Evolutionary conservation across 495 filamentous ascomycete genomes (phyloP).

Genomic region (Talaromyces thailandensis): DNA sequence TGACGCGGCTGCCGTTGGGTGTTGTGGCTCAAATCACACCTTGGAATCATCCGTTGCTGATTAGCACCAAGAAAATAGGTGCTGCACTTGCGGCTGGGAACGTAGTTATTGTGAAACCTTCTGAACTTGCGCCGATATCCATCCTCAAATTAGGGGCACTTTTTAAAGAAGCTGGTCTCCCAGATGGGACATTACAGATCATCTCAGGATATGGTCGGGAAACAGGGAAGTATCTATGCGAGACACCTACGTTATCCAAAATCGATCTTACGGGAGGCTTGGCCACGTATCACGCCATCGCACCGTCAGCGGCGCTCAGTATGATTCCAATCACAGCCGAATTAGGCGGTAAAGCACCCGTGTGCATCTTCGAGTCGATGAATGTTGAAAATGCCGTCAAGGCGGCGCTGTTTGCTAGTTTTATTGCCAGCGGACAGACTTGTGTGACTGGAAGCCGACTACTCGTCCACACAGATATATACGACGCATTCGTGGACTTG

Average conservation of each 20-base stretch:
- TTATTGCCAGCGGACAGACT: constrained; percentile 52
- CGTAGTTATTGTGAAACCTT: constrained; percentile 52
- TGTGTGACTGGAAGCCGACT: constrained; percentile 54
- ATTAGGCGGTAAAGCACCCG: constrained; percentile 51
- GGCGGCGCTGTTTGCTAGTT: constrained; percentile 49
- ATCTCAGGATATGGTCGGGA: constrained; percentile 43
- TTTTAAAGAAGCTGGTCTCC: constrained; percentile 44
- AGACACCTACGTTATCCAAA: constrained; percentile 43
- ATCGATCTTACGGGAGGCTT: constrained; percentile 56
- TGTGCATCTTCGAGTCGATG: constrained; percentile 44
- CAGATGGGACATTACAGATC: constrained; percentile 49
- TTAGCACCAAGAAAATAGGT: constrained; percentile 55
- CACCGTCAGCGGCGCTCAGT: constrained; percentile 38
- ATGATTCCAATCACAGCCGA: constrained; percentile 49
- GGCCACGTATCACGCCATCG: constrained; percentile 35
- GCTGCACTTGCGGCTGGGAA: constrained; percentile 56
- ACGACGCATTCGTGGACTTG: constrained; percentile 25
- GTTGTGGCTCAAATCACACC: constrained; percentile 57
- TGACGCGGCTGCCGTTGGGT: constrained; percentile 50
- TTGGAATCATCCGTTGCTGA: constrained; percentile 57
- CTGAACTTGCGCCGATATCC: constrained; percentile 51
- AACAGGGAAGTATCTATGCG: constrained; percentile 46
- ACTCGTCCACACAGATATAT: constrained; percentile 40
- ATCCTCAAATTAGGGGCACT: constrained; percentile 42
- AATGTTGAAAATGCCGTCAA: constrained; percentile 44